Percentiles rank a stretch among this genome's conserved stretches.
Evolutionary conservation across 2,329 filamentous ascomycete genomes (phyloP).

Genomic region (Teratosphaeriaceae sp.): DNA sequence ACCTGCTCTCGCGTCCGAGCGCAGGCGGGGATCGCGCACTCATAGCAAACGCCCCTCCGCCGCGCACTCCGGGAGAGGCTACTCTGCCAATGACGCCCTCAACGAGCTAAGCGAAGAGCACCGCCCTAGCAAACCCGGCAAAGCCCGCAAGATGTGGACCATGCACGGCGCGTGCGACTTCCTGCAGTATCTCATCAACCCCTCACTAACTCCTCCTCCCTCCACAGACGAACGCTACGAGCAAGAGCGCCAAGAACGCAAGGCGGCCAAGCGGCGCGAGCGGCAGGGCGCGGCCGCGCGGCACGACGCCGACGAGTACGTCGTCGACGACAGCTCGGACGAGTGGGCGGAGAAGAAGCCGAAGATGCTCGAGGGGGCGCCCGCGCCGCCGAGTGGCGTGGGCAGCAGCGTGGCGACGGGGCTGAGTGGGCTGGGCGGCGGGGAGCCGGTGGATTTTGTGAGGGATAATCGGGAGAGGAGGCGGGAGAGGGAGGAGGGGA

Average conservation of each 20-base stretch:
- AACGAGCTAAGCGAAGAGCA: too few relatives aligned
- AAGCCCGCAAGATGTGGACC: constrained; percentile 2
- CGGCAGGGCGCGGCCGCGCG: constrained; percentile 19
- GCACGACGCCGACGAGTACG: constrained; percentile 28
- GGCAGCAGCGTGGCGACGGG: neutral
- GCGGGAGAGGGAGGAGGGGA: constrained; percentile 20
- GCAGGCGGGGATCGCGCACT: too few relatives aligned
- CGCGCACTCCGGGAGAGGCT: too few relatives aligned
- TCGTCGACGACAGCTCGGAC: constrained; percentile 28
- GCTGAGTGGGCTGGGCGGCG: constrained; percentile 12
- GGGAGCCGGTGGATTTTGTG: constrained; percentile 21
- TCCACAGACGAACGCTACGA: constrained; percentile 25
- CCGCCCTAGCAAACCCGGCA: neutral
- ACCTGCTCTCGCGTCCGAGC: too few relatives aligned
- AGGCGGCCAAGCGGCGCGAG: constrained; percentile 18
- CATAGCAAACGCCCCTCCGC: too few relatives aligned
- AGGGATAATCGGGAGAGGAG: constrained; percentile 21
- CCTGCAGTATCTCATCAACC: constrained; percentile 2
- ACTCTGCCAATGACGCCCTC: too few relatives aligned
- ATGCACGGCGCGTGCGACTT: constrained; percentile 4
- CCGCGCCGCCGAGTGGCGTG: constrained; percentile 6
- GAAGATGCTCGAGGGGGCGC: constrained; percentile 29
- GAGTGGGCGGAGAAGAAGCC: constrained; percentile 18
- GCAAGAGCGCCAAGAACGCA: constrained; percentile 24
- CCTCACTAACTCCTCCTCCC: constrained; percentile 9